Evolutionary conservation across 305 asterid genomes (phyloP).

Genomic region (Fraxinus baroniana): DNA sequence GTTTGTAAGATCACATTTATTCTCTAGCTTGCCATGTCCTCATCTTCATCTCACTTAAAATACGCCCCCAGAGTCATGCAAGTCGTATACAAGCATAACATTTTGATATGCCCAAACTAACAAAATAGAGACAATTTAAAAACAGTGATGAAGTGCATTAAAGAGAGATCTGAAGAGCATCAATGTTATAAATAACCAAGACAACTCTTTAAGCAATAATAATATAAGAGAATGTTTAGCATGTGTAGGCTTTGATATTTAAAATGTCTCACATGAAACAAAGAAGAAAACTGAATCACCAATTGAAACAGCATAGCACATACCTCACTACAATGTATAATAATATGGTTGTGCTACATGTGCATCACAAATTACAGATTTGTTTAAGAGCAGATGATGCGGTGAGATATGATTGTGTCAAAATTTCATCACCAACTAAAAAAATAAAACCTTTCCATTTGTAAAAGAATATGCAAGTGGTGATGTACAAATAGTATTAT

Average conservation of each 20-base stretch:
- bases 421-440: too few relatives aligned
- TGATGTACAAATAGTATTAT: too few relatives aligned
- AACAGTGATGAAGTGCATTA: not conserved
- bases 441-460: too few relatives aligned
- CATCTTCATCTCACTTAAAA: too few relatives aligned
- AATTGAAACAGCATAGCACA: not conserved
- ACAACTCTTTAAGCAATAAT: not conserved
- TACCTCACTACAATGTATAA: not conserved
- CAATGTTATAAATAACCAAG: not conserved
- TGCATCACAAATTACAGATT: too few relatives aligned
- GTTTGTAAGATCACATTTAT: not conserved
- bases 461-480: too few relatives aligned
- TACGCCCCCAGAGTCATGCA: not conserved
- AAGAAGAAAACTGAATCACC: conserved; percentile 5
- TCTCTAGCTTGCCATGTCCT: too few relatives aligned
- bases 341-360: too few relatives aligned
- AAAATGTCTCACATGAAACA: not conserved
- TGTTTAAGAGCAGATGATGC: too few relatives aligned
- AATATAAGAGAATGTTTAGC: conserved; percentile 6
- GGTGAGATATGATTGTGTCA: too few relatives aligned
- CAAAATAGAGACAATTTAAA: not conserved
- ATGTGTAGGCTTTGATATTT: not conserved
- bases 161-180: not conserved
- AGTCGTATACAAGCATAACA: not conserved
- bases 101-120: not conserved